A percentile compares a stretch with the other conserved stretches of the same genome.
These are phyloP conservation scores for Juncus inflexus DNA, from an alignment of 176 grass and related monocot genomes.

Conservation along the genomic window DNA sequence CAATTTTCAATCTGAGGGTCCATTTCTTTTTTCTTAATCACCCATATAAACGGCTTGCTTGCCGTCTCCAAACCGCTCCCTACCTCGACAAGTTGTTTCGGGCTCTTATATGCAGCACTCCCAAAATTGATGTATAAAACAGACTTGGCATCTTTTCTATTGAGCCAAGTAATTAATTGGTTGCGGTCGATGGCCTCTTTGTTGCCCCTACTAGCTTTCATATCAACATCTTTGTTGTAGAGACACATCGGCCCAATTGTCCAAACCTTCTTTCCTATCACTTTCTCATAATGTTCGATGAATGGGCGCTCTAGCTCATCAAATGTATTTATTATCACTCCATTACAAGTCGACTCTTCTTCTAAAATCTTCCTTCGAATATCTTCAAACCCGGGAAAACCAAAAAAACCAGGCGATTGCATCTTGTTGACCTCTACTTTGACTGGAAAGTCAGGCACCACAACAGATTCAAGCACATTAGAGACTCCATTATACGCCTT, in stretches of 20 bases:
- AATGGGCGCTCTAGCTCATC: not conserved
- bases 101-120: not conserved
- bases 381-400: constrained; percentile 2
- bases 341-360: constrained; percentile 7
- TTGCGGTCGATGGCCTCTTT: constrained; percentile 8
- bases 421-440: constrained; percentile 3
- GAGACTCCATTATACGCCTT: constrained; percentile 2
- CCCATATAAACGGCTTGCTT: constrained; percentile 40
- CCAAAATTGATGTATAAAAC: constrained; percentile 20
- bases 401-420: constrained; percentile 2
- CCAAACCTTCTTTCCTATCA: not conserved
- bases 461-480: not conserved
- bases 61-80: constrained; percentile 37
- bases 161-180: constrained; percentile 2
- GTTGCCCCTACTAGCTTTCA: not conserved
- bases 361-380: not conserved
- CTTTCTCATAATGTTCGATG: constrained; percentile 3
- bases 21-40: constrained; percentile 36
- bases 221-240: constrained; percentile 16
- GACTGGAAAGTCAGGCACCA: constrained; percentile 1
- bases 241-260: constrained; percentile 16
- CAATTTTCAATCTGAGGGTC: constrained; percentile 25
- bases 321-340: constrained; percentile 15
- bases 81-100: constrained; percentile 19
- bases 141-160: not conserved